A percentile compares a stretch with the other conserved stretches of the same genome.
Evolutionary conservation across 345 rosid species (phyloP).

Genomic region (Leavenworthia alabamica): DNA sequence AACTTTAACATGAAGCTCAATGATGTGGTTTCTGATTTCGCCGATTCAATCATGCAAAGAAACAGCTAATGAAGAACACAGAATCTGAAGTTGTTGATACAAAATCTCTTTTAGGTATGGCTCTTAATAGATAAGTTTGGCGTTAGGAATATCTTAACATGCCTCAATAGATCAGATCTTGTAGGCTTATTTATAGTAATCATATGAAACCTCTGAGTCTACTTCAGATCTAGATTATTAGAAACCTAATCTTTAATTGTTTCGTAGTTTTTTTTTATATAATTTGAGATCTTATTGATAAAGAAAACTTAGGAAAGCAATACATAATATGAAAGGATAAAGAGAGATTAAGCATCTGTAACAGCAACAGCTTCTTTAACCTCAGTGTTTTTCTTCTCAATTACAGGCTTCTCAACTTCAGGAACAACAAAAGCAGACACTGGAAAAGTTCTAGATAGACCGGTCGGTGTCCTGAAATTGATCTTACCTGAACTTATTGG

Average conservation of each 20-base stretch:
- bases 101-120: constrained; percentile 7
- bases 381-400: constrained; percentile 16
- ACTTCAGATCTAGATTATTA: constrained; percentile 14
- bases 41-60: background rate
- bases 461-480: constrained; percentile 72
- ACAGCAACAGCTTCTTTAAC: constrained; percentile 32
- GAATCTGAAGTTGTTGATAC: constrained; percentile 6
- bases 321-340: constrained; percentile 6
- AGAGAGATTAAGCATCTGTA: constrained; percentile 32
- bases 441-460: constrained; percentile 65
- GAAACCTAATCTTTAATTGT: background rate
- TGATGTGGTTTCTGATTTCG: background rate
- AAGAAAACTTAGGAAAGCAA: background rate
- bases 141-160: background rate
- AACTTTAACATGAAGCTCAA: constrained; percentile 22
- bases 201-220: background rate
- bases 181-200: constrained; percentile 14
- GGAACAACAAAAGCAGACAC: constrained; percentile 50
- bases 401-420: constrained; percentile 30
- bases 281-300: constrained; percentile 8
- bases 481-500: constrained; percentile 46
- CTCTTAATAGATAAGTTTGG: constrained; percentile 9
- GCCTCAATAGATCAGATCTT: background rate
- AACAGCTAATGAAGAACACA: background rate
- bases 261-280: background rate